Conservation (phyloP, 352 stramenopile species). For the Pythium apleroticum region DNA sequence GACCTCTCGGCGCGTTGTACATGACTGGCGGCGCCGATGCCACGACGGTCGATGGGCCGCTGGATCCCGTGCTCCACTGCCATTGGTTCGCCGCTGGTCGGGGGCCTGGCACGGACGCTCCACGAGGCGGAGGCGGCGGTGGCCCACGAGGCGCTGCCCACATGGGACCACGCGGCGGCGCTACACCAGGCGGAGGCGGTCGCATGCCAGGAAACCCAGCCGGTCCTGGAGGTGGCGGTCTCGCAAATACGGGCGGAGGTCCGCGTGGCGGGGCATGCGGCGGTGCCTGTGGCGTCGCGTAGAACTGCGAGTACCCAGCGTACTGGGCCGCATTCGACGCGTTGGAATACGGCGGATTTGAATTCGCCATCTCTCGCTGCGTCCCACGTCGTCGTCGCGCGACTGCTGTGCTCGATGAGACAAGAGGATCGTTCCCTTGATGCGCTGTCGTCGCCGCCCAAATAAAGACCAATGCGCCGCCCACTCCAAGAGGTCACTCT, state of each 20-base stretch:
- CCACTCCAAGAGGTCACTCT: neutral
- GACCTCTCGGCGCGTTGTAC: constrained; percentile 25
- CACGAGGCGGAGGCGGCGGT: constrained; percentile 22
- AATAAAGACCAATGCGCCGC: constrained; percentile 7
- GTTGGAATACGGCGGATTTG: constrained; percentile 28
- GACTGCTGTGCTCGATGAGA: too few species aligned
- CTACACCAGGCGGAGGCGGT: constrained; percentile 21
- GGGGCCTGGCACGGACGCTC: constrained; percentile 18
- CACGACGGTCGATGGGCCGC: constrained; percentile 19
- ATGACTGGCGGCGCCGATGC: constrained; percentile 50
- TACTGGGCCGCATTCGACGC: constrained; percentile 27
- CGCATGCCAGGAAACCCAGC: constrained; percentile 10
- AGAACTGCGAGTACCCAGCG: constrained; percentile 27
- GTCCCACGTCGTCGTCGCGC: neutral
- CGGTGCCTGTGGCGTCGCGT: constrained; percentile 18
- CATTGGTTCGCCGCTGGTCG: constrained; percentile 35
- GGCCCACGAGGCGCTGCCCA: constrained; percentile 14
- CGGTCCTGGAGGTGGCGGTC: constrained; percentile 39
- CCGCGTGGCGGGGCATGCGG: constrained; percentile 25
- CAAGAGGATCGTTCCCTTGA: neutral
- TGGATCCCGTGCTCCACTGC: constrained; percentile 66
- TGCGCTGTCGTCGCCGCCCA: neutral
- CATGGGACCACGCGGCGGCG: constrained; percentile 10
- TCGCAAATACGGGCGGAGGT: constrained; percentile 15
- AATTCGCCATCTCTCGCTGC: constrained; percentile 16